These are phyloP conservation scores for Opeltia flavorubescens DNA, from an alignment of 495 filamentous ascomycete species.

Conservation along the genomic window DNA sequence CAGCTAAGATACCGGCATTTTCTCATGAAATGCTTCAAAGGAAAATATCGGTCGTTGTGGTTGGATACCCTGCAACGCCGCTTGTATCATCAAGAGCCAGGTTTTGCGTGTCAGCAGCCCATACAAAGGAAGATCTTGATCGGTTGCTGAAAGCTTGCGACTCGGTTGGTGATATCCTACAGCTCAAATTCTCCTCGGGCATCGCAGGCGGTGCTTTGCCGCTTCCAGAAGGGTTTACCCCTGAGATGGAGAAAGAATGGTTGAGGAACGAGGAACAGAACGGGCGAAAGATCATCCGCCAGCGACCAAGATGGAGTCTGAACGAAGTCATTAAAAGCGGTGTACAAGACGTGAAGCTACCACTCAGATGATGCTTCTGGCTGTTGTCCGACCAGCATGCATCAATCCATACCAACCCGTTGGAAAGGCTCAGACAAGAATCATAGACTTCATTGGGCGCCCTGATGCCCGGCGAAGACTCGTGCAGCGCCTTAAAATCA, in stretches of 20 bases:
- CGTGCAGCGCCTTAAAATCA: no score
- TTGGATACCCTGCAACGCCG: conserved; percentile 96
- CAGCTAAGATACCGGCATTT: conserved; percentile 94
- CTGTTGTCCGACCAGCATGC: no score
- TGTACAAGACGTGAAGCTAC: conserved; percentile 23
- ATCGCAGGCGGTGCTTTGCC: conserved; percentile 77
- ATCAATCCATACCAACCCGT: no score
- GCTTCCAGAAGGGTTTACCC: conserved; percentile 48
- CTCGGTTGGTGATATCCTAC: conserved; percentile 79
- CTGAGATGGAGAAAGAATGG: conserved; percentile 59
- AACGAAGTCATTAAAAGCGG: conserved; percentile 22
- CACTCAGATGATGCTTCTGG: conserved; percentile 22
- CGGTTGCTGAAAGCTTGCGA: conserved; percentile 81
- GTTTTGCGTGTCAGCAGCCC: conserved; percentile 89
- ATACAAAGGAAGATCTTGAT: conserved; percentile 97
- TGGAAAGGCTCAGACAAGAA: no score
- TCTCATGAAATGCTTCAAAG: conserved; percentile 95
- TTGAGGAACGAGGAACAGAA: conserved; percentile 26
- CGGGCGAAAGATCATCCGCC: conserved; percentile 9
- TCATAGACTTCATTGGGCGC: no score
- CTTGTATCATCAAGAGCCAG: conserved; percentile 85
- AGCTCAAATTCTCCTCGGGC: conserved; percentile 91
- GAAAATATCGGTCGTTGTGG: conserved; percentile 96
- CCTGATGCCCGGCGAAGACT: no score
- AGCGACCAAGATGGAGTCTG: conserved; percentile 23